phyloP scores from a whole-genome alignment of 257 asterid genomes.

The Gentiana straminea region DNA sequence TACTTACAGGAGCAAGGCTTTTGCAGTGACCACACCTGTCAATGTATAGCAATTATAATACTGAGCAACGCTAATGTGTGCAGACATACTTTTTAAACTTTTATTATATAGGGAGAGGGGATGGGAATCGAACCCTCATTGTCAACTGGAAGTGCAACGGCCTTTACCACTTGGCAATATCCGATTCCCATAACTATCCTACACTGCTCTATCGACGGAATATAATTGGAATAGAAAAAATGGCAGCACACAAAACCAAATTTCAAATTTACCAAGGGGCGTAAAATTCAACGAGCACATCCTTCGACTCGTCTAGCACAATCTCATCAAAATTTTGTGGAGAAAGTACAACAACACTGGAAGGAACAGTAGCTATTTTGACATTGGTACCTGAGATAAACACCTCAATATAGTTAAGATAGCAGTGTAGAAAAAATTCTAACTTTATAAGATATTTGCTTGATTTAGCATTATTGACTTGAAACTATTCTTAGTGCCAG shows the following conservation, averaged over 20 bases:
- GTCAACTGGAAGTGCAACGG: not conserved
- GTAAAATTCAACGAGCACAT: slow-evolving; percentile 87
- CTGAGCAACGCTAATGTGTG: slow-evolving; percentile 1
- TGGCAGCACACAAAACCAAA: not conserved
- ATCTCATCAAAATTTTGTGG: slow-evolving; percentile 64
- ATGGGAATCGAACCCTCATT: not conserved
- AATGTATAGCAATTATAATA: slow-evolving; percentile 20
- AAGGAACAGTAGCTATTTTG: slow-evolving; percentile 67
- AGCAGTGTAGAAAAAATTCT: too few relatives aligned
- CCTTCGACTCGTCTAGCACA: slow-evolving; percentile 67
- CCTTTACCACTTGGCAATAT: not conserved
- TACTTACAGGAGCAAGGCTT: slow-evolving; percentile 89
- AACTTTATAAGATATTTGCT: too few relatives aligned
- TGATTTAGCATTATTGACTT: too few relatives aligned
- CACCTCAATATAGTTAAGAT: not conserved
- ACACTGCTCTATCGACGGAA: not conserved
- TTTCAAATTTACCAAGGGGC: slow-evolving; percentile 71
- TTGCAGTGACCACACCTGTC: slow-evolving; percentile 98
- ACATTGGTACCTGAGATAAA: slow-evolving; percentile 63
- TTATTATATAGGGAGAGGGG: not conserved
- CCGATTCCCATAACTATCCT: not conserved
- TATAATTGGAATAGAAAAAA: not conserved
- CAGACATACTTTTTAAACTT: not conserved
- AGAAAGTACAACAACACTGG: slow-evolving; percentile 65
- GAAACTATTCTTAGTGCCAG: too few relatives aligned